Percentiles rank a stretch among this genome's conserved stretches.
Conservation (phyloP, 2,329 filamentous ascomycete genomes). For the Escovopsis sp. region DNA sequence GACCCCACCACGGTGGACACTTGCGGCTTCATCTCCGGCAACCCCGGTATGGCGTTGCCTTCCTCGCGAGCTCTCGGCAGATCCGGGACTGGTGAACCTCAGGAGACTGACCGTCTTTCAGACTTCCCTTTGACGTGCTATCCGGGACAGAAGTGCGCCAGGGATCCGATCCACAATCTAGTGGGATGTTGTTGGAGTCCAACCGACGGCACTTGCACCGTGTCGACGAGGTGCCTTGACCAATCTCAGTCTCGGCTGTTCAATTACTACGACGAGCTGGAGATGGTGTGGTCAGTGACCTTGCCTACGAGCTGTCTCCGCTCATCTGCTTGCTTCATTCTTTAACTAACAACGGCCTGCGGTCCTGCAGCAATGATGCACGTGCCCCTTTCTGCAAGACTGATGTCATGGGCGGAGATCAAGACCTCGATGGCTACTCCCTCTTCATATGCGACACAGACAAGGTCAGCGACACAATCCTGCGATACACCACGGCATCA, state of each 20-base stretch:
- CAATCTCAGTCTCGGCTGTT: not conserved
- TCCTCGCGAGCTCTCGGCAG: too few species aligned
- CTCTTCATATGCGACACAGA: constrained; percentile 10
- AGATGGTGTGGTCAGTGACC: constrained; percentile 5
- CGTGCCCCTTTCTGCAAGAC: constrained; percentile 10
- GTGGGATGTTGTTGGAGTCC: constrained; percentile 10
- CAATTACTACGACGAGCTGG: constrained; percentile 1
- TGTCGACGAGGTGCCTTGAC: constrained; percentile 8
- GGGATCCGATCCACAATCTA: constrained; percentile 6
- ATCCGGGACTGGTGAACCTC: too few species aligned
- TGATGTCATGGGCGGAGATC: constrained; percentile 7
- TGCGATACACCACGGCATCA: constrained; percentile 7
- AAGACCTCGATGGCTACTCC: constrained; percentile 7
- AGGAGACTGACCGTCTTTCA: constrained; percentile 1
- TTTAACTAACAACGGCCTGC: not conserved
- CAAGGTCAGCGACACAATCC: constrained; percentile 7
- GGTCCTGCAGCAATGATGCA: not conserved
- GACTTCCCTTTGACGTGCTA: constrained; percentile 8
- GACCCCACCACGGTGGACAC: constrained; percentile 1
- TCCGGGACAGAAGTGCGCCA: constrained; percentile 8
- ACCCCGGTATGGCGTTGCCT: constrained; percentile 6
- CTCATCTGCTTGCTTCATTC: too few species aligned
- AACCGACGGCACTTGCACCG: constrained; percentile 2
- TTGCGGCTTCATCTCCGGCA: constrained; percentile 10
- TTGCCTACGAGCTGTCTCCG: too few species aligned